Evolutionary conservation across 2,329 filamentous ascomycete genomes (phyloP).

Genomic region (Alternaria novae-zelandiae): DNA sequence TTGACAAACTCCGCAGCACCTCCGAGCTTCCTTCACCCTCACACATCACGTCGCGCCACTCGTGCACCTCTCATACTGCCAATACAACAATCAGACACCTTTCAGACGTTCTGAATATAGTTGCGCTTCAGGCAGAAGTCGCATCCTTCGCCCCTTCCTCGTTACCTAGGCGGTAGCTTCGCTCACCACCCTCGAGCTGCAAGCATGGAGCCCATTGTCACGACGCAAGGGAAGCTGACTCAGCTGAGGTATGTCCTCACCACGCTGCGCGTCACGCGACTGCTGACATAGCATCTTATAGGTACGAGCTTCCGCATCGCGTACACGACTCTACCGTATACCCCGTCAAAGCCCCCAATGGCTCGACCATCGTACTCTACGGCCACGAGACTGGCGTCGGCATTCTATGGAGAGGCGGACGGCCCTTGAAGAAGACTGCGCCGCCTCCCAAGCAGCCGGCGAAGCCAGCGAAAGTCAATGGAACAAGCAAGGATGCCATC

Average conservation of each 20-base stretch:
- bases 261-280: neutral
- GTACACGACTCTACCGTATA: constrained; percentile 64
- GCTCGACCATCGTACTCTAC: constrained; percentile 67
- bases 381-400: constrained; percentile 65
- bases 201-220: constrained; percentile 76
- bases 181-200: constrained; percentile 3
- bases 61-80: neutral
- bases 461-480: constrained; percentile 50
- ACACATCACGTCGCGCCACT: neutral
- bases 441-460: constrained; percentile 35
- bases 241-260: constrained; percentile 36
- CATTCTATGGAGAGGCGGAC: constrained; percentile 67
- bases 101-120: neutral
- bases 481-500: constrained; percentile 52
- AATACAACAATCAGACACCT: neutral
- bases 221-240: constrained; percentile 40
- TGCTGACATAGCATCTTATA: constrained; percentile 38
- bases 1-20: constrained; percentile 16
- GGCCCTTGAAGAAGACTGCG: constrained; percentile 50
- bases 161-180: neutral
- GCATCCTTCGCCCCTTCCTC: neutral
- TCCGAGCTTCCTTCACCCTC: constrained; percentile 16
- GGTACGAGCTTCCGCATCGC: constrained; percentile 67
- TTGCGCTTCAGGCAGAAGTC: neutral
- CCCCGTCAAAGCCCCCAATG: constrained; percentile 64